A percentile compares a stretch with the other conserved stretches of the same genome.
Evolutionary conservation across 768 basidiomycete genomes (phyloP).

Genomic region (Multifurca ochricompacta): DNA sequence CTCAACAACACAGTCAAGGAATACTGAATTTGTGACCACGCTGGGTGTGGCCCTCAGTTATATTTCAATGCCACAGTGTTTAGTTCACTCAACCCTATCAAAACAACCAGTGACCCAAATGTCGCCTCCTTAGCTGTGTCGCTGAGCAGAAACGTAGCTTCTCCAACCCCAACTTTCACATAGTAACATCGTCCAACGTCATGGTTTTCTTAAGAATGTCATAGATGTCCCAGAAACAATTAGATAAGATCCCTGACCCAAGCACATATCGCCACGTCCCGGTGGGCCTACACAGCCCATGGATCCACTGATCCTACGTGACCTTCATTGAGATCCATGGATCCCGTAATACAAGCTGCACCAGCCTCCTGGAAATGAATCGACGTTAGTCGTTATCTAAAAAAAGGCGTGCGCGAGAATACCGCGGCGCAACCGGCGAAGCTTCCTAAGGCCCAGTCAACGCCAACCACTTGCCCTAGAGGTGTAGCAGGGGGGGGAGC

Average conservation of each 20-base stretch:
- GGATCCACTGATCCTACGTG: not conserved
- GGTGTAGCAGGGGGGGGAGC: not conserved
- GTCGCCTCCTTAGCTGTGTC: not conserved
- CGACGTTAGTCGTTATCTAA: not conserved
- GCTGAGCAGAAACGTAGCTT: not conserved
- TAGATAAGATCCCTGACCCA: not conserved
- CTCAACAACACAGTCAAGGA: conserved; percentile 56
- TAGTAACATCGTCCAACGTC: not conserved
- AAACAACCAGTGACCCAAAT: not conserved
- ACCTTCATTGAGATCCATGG: not conserved
- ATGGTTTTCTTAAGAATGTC: not conserved
- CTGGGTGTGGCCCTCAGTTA: not conserved
- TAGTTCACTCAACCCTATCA: not conserved
- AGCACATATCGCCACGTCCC: not conserved
- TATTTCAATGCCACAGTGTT: not conserved
- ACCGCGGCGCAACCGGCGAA: conserved; percentile 14
- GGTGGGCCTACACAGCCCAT: not conserved
- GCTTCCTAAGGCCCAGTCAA: not conserved
- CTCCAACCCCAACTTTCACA: not conserved
- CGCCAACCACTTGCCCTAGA: conserved; percentile 1
- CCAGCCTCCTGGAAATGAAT: not conserved
- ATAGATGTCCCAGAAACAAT: not conserved
- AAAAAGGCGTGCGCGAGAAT: not conserved
- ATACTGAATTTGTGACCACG: not conserved
- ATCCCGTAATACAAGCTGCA: conserved; percentile 11